Conservation (phyloP, 495 filamentous ascomycete species). For the Talaromyces borbonicus region DNA sequence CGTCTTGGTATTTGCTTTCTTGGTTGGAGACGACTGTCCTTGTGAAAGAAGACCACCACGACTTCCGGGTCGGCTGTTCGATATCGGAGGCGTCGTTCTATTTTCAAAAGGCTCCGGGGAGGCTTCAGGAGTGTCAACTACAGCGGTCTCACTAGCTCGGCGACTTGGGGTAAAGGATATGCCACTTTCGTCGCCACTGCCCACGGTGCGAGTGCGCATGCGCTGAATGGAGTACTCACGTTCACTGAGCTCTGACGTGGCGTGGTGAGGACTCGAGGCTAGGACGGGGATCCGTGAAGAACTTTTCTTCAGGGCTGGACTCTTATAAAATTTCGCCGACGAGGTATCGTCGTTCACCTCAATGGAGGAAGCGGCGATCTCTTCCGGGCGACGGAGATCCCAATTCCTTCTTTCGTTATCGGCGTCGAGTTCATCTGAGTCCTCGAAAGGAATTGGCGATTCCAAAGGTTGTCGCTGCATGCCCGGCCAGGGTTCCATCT, state of each 20-base stretch:
- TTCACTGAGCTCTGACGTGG: conserved; percentile 58
- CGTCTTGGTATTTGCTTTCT: conserved; percentile 33
- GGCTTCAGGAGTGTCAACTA: conserved; percentile 42
- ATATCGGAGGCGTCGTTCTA: conserved; percentile 35
- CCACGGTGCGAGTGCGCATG: conserved; percentile 47
- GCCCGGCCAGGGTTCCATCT: conserved; percentile 25
- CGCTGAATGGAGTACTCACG: conserved; percentile 49
- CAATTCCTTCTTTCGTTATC: conserved; percentile 38
- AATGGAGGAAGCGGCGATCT: conserved; percentile 47
- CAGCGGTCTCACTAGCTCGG: conserved; percentile 62
- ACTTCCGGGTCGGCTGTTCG: conserved; percentile 31
- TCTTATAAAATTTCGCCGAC: conserved; percentile 29
- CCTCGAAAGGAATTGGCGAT: conserved; percentile 35
- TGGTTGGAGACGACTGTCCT: conserved; percentile 22
- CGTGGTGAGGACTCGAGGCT: conserved; percentile 65
- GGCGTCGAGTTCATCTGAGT: conserved; percentile 24
- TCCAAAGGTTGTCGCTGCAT: conserved; percentile 33
- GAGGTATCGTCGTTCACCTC: conserved; percentile 40
- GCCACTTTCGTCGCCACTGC: conserved; percentile 50
- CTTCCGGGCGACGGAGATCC: conserved; percentile 73
- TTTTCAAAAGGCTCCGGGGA: conserved; percentile 7
- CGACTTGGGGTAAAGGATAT: conserved; percentile 50
- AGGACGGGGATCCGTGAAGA: conserved; percentile 78
- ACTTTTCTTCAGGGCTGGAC: conserved; percentile 36
- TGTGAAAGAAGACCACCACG: conserved; percentile 19